Evolutionary conservation across 495 filamentous ascomycete species (phyloP).

Genomic region (Xylaria telfairii): DNA sequence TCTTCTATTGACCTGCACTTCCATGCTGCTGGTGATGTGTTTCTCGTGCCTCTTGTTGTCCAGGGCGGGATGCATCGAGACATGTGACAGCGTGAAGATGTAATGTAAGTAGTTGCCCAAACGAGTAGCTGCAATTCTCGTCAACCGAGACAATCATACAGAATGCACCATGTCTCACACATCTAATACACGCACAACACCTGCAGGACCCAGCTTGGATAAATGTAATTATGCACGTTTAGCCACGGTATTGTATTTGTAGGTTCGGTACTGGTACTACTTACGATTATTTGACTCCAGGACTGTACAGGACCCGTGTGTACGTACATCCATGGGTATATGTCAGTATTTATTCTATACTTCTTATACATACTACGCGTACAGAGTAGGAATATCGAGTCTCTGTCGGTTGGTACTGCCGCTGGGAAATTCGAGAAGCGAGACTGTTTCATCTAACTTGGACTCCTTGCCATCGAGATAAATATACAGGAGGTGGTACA

Average conservation of each 20-base stretch:
- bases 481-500: too few relatives aligned
- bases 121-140: neutral
- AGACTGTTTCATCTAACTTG: neutral
- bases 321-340: slow-evolving; percentile 8
- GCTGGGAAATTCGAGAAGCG: neutral
- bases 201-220: neutral
- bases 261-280: neutral
- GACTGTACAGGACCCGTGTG: neutral
- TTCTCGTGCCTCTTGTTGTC: neutral
- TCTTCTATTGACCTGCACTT: too few relatives aligned
- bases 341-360: neutral
- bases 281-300: neutral
- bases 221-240: neutral
- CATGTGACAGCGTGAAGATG: neutral
- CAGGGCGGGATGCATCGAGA: neutral
- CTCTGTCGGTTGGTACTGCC: neutral
- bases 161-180: slow-evolving; percentile 5
- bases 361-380: too few relatives aligned
- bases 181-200: neutral
- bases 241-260: neutral
- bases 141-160: neutral
- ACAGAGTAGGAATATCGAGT: neutral
- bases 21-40: slow-evolving; percentile 5
- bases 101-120: slow-evolving; percentile 3
- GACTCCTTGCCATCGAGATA: neutral